Evolutionary conservation across 345 rosid genomes (phyloP).

Genomic region (Turritis glabra): DNA sequence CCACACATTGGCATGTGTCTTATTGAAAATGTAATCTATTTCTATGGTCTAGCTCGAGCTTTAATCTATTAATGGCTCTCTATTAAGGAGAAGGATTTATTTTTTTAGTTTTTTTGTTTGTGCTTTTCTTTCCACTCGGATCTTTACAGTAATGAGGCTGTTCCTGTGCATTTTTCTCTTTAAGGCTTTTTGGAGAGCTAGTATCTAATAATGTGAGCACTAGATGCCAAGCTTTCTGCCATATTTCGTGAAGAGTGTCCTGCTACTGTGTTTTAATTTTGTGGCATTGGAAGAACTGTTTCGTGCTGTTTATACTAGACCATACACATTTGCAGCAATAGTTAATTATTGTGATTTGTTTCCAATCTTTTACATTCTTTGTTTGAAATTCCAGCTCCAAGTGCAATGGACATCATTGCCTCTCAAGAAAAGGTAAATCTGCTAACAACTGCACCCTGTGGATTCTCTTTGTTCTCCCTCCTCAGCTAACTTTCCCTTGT

Average conservation of each 20-base stretch:
- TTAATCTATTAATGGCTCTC: neutral
- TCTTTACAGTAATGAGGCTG: neutral
- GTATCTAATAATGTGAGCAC: constrained; percentile 6
- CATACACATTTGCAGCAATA: neutral
- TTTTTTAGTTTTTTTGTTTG: constrained; percentile 3
- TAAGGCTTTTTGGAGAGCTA: neutral
- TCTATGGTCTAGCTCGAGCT: constrained; percentile 1
- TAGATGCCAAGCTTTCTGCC: constrained; percentile 18
- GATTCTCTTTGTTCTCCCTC: neutral
- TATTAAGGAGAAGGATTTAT: neutral
- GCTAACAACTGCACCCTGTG: constrained; percentile 3
- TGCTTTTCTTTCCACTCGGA: neutral
- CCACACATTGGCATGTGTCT: neutral
- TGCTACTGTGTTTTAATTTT: constrained; percentile 6
- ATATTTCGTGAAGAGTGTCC: constrained; percentile 2
- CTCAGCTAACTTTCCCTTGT: constrained; percentile 15
- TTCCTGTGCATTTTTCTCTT: neutral
- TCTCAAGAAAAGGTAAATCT: constrained; percentile 57
- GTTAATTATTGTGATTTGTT: constrained; percentile 1
- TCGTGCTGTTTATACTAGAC: constrained; percentile 6
- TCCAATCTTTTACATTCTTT: constrained; percentile 13
- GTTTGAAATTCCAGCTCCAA: constrained; percentile 48
- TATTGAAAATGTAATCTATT: neutral
- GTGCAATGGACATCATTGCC: constrained; percentile 37
- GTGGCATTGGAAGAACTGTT: constrained; percentile 16